Conservation (phyloP, 371 early-diverging fungal genomes). For the Actinomortierella wolfii region DNA sequence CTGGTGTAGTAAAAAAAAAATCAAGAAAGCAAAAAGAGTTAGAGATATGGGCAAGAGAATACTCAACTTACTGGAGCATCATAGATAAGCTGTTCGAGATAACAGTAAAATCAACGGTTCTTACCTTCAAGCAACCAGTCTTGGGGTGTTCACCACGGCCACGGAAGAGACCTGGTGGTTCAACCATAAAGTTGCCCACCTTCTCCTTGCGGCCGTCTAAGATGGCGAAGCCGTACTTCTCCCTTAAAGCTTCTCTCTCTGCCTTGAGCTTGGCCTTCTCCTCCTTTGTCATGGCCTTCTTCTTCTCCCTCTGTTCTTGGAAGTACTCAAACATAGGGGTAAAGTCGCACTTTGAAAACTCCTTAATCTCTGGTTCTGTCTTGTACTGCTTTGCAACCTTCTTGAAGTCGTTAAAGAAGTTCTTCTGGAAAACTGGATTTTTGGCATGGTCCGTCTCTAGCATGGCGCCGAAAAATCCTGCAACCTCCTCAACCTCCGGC, state of each 20-base stretch:
- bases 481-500: conserved; percentile 94
- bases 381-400: conserved; percentile 66
- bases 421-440: conserved; percentile 85
- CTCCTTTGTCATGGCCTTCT: conserved; percentile 88
- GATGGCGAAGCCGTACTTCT: conserved; percentile 72
- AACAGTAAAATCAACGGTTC: background rate
- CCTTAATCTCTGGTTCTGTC: conserved; percentile 77
- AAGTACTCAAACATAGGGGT: conserved; percentile 83
- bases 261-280: conserved; percentile 83
- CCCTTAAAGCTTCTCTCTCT: conserved; percentile 75
- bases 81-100: background rate
- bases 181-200: conserved; percentile 96
- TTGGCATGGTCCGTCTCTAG: conserved; percentile 84
- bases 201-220: conserved; percentile 95
- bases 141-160: conserved; percentile 97
- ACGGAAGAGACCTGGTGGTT: conserved; percentile 96
- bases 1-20: conserved; percentile 43
- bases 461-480: conserved; percentile 90
- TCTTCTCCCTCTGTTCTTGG: conserved; percentile 74
- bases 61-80: background rate
- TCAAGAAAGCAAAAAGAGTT: conserved; percentile 1
- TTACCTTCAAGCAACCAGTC: conserved; percentile 89
- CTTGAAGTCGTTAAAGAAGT: conserved; percentile 92
- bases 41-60: background rate
- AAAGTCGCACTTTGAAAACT: conserved; percentile 90